Evolutionary conservation across 352 stramenopile genomes (phyloP).

Genomic region (Phytophthora vignae): DNA sequence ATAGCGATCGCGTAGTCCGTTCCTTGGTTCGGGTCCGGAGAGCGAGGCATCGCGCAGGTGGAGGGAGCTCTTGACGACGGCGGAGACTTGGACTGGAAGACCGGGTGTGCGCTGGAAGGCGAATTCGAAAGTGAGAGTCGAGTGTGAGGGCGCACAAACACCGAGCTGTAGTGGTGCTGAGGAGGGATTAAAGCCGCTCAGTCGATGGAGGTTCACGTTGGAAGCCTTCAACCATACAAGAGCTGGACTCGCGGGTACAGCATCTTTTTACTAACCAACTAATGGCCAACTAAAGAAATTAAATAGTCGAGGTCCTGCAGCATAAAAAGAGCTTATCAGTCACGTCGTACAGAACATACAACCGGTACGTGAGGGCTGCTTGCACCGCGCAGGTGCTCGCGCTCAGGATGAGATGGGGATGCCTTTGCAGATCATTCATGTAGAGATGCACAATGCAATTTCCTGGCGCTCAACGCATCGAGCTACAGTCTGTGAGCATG

Average conservation of each 20-base stretch:
- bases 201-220: not conserved
- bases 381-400: not conserved
- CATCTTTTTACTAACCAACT: not conserved
- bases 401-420: conserved; percentile 3
- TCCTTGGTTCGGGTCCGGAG: conserved; percentile 10
- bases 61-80: not conserved
- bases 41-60: conserved; percentile 3
- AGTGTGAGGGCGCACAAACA: not conserved
- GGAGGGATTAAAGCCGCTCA: conserved; percentile 10
- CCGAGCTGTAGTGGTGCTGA: not conserved
- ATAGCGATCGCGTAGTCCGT: not conserved
- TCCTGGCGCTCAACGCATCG: not conserved
- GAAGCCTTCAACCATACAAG: no score
- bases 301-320: not conserved
- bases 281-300: not conserved
- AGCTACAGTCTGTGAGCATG: not conserved
- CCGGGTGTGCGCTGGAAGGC: conserved; percentile 15
- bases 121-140: conserved; percentile 29
- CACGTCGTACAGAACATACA: not conserved
- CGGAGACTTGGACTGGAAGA: conserved; percentile 23
- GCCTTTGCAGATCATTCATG: not conserved
- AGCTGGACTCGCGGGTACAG: not conserved
- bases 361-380: not conserved
- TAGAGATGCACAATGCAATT: not conserved
- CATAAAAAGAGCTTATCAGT: not conserved